Percentiles rank a stretch among this genome's conserved stretches.
Evolutionary conservation across 1,139 yeast genomes (phyloP).

Genomic region (Yamadazyma pseudoaaseri): DNA sequence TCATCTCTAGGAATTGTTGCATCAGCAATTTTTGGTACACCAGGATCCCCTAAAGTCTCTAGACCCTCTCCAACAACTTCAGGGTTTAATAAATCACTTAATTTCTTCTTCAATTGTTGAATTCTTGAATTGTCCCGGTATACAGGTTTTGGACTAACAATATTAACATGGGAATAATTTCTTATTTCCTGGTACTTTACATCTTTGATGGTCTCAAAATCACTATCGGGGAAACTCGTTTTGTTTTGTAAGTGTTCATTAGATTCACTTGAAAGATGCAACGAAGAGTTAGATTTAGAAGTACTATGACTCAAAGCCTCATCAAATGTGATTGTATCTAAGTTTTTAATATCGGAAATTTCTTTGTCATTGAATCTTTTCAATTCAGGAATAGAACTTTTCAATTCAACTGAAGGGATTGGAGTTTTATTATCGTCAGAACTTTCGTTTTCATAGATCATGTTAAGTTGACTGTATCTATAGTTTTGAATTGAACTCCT

Average conservation of each 20-base stretch:
- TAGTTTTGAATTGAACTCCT: not conserved
- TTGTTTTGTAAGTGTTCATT: conserved; percentile 10
- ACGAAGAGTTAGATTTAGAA: conserved; percentile 11
- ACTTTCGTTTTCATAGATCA: no score
- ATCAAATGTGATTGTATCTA: conserved; percentile 6
- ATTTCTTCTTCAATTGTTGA: not conserved
- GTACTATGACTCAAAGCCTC: conserved; percentile 15
- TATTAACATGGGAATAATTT: conserved; percentile 8
- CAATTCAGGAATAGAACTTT: no score
- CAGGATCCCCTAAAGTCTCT: not conserved
- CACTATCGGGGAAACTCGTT: conserved; percentile 10
- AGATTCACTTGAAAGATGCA: conserved; percentile 1
- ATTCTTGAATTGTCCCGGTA: not conserved
- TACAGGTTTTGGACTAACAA: conserved; percentile 5
- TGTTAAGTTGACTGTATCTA: not conserved
- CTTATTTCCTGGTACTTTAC: conserved; percentile 14
- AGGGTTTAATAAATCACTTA: not conserved
- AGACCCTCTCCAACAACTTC: not conserved
- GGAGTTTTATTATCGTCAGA: not conserved
- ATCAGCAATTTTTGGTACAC: not conserved
- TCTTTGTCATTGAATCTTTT: no score
- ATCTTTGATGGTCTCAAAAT: conserved; percentile 17
- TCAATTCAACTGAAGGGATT: no score
- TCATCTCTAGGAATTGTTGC: conserved; percentile 10
- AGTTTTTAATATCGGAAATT: not conserved